Evolutionary conservation across 2,329 filamentous ascomycete species (phyloP), one percentile per base, ranked within the genome.

Genomic region (Beauveria pseudobassiana): DNA sequence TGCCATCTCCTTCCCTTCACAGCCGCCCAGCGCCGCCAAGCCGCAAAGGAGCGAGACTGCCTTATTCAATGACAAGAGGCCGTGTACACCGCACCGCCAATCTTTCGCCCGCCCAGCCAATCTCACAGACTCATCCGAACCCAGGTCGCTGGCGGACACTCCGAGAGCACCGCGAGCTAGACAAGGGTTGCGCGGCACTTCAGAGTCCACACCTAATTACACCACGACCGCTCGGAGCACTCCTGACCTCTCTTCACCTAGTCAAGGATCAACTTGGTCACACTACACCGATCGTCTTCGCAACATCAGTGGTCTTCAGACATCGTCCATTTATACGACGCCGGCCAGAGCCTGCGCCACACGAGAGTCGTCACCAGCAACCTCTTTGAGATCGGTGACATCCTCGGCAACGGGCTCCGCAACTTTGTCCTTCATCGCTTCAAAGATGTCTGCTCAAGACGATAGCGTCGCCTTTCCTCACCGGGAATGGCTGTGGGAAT

Each of bases 391-490:
- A 58, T 42, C 69, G 30, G 64, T 50, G 58, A 61, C 63, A 59
- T 65, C 55, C 20, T 58, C 46, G 18, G 55, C 62, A 20, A 53
- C 62, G 3, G 38, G 52, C 14, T 55, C 50, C 51, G 78, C 76
- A 48, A 78, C 75, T 38, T 76, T 82, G 63, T 75, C 76, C 45
- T 79, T 82, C 65, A 70, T 83, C 51, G 70, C 76, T 2, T 77
- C 79, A 3, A 75, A 77, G 55, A 74, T 81, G 69, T 75, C 79
- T 5, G 73, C 77, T 80, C 50, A 77, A 69, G 62, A 67, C 68
- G 24, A 59, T 59, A 64, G 50, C 66, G 24, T 65, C 65, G 10
- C 63, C 66, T 38, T 63, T 69, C 18, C 40, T 30, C 24, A 61
- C 67, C 24, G n/a, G 69, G 10, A 65, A 66, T 40, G 70, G 67